Conservation (phyloP, 179 eudicot species). For the Spinacia oleracea region DNA sequence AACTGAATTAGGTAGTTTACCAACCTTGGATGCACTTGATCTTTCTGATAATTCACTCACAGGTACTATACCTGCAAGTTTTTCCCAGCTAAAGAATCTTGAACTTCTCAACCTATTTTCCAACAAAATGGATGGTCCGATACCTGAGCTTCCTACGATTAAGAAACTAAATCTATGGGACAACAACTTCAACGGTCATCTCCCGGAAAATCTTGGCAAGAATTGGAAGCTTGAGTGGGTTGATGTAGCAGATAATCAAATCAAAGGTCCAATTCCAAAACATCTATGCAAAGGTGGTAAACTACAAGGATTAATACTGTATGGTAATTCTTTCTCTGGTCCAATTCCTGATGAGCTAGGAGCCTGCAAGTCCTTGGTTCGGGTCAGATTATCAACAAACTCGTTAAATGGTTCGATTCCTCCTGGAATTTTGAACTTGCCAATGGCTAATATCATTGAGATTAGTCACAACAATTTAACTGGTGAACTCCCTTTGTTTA, state of each 20-base stretch:
- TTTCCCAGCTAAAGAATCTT: constrained; percentile 40
- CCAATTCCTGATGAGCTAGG: constrained; percentile 58
- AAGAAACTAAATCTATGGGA: constrained; percentile 48
- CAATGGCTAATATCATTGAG: constrained; percentile 44
- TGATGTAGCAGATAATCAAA: constrained; percentile 47
- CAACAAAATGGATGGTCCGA: constrained; percentile 47
- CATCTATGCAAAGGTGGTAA: constrained; percentile 57
- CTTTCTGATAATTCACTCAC: constrained; percentile 42
- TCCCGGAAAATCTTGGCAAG: constrained; percentile 59
- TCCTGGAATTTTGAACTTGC: constrained; percentile 48
- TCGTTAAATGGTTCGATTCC: constrained; percentile 56
- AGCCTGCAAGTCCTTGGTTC: constrained; percentile 42
- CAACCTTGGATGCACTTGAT: constrained; percentile 43
- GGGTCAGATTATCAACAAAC: constrained; percentile 43
- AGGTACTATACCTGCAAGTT: constrained; percentile 48
- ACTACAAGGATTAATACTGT: constrained; percentile 34
- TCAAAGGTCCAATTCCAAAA: constrained; percentile 59
- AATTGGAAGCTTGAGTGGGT: constrained; percentile 40
- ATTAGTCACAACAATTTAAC: constrained; percentile 47
- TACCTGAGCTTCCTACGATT: constrained; percentile 59
- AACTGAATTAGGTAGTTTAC: constrained; percentile 42
- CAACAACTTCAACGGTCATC: constrained; percentile 51
- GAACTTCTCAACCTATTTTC: constrained; percentile 37
- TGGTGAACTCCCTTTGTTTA: constrained; percentile 50
- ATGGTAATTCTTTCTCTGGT: constrained; percentile 57